These are phyloP conservation scores for Tolypocladium tundrense DNA, from an alignment of 2,329 filamentous ascomycete species.

Conservation along the genomic window DNA sequence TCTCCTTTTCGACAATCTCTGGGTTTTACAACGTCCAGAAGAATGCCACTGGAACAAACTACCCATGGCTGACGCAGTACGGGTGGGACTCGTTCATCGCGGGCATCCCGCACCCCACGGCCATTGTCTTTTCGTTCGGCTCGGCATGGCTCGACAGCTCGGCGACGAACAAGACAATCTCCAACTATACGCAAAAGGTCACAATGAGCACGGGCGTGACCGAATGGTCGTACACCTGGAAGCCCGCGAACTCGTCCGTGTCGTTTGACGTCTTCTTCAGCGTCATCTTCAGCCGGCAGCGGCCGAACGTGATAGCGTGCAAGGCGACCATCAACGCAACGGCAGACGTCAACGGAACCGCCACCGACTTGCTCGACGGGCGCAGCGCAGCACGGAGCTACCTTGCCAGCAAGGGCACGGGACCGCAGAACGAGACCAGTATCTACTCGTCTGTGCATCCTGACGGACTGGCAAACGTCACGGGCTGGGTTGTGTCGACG, in stretches of 20 bases:
- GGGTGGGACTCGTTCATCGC: constrained; percentile 55
- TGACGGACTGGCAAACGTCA: constrained; percentile 49
- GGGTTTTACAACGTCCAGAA: constrained; percentile 57
- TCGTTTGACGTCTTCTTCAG: constrained; percentile 35
- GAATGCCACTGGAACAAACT: constrained; percentile 50
- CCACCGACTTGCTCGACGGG: constrained; percentile 60
- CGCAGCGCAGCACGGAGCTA: constrained; percentile 55
- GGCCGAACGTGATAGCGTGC: constrained; percentile 57
- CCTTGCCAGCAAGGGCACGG: constrained; percentile 25
- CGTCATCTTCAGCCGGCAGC: constrained; percentile 24
- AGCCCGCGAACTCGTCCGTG: constrained; percentile 25
- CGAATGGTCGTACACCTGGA: constrained; percentile 58
- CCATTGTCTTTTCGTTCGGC: constrained; percentile 38
- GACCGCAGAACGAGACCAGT: constrained; percentile 40
- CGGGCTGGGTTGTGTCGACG: constrained; percentile 41
- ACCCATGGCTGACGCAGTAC: constrained; percentile 55
- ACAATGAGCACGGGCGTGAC: constrained; percentile 54
- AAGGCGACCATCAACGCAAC: constrained; percentile 52
- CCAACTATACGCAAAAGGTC: constrained; percentile 48
- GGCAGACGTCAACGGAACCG: constrained; percentile 39
- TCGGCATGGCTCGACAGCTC: constrained; percentile 49
- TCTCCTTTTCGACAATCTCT: constrained; percentile 56
- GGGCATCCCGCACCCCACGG: constrained; percentile 53
- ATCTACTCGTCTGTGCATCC: constrained; percentile 60
- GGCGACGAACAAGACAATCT: constrained; percentile 47